These are phyloP conservation scores for Phytophthora rubi DNA, from an alignment of 352 stramenopile genomes.

Conservation along the genomic window DNA sequence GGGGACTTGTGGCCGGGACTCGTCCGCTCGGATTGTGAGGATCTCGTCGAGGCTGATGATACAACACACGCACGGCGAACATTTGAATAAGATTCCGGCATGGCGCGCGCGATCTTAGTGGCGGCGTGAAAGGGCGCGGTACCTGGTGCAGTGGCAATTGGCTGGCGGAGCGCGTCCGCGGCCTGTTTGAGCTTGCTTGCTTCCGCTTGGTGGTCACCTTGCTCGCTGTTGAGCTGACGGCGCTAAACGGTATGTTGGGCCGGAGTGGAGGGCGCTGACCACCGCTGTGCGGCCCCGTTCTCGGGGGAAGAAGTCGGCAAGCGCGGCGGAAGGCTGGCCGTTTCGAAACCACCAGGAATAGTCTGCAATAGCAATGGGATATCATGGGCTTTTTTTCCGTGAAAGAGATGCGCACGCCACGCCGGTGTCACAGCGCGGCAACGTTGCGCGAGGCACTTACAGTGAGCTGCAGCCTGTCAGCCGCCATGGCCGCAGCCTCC, in stretches of 20 bases:
- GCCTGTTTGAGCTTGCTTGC: too few species aligned
- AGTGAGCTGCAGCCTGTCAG: not conserved
- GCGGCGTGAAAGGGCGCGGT: constrained; percentile 32
- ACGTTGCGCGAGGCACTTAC: not conserved
- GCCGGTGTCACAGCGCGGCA: not conserved
- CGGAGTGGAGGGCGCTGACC: not conserved
- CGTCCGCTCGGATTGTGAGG: constrained; percentile 36
- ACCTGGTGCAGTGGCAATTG: constrained; percentile 12
- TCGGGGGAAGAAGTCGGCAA: constrained; percentile 19
- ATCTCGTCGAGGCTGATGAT: not conserved
- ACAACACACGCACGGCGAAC: constrained; percentile 18
- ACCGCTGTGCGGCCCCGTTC: constrained; percentile 1
- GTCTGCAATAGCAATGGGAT: not conserved
- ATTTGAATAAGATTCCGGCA: constrained; percentile 37
- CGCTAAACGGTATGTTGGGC: constrained; percentile 30
- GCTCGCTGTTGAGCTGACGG: constrained; percentile 21
- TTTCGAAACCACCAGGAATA: constrained; percentile 28
- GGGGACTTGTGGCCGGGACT: constrained; percentile 3
- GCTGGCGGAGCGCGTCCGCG: not conserved
- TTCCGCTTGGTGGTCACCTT: too few species aligned
- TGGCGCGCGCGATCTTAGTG: constrained; percentile 10
- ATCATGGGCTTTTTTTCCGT: not conserved
- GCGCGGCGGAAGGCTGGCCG: constrained; percentile 12
- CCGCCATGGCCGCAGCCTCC: not conserved
- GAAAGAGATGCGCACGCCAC: not conserved